These are phyloP conservation scores for Mortierella sp. DNA, from an alignment of 371 early-diverging fungal species.

Conservation along the genomic window DNA sequence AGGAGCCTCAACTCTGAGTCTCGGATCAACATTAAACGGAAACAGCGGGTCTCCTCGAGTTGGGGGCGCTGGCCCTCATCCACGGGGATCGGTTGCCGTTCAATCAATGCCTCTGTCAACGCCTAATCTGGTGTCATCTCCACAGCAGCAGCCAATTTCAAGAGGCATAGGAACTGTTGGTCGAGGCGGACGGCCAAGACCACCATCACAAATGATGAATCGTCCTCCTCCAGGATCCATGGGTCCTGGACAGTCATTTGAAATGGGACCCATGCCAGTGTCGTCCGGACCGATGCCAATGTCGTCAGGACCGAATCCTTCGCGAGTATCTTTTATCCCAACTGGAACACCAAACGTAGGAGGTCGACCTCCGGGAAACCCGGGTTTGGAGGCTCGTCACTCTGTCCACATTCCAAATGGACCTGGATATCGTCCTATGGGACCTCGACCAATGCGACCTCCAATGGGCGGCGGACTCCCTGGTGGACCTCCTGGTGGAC, in stretches of 20 bases:
- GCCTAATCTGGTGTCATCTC: conserved; percentile 13
- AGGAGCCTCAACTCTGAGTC: conserved; percentile 20
- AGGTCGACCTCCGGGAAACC: conserved; percentile 4
- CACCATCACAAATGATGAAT: conserved; percentile 12
- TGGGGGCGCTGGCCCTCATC: neutral
- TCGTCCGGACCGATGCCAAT: no score
- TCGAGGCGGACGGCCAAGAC: conserved; percentile 31
- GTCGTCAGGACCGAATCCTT: neutral
- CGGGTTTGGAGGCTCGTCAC: conserved; percentile 19
- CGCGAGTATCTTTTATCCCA: conserved; percentile 15
- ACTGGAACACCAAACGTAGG: conserved; percentile 1
- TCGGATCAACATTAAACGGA: conserved; percentile 29
- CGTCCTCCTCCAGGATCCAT: conserved; percentile 23
- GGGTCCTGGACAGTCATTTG: conserved; percentile 26
- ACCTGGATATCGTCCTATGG: conserved; percentile 17
- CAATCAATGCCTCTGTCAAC: conserved; percentile 26
- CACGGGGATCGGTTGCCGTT: conserved; percentile 7
- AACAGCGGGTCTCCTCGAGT: conserved; percentile 24
- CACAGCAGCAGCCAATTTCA: conserved; percentile 29
- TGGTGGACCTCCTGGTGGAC: conserved; percentile 2
- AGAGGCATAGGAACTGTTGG: conserved; percentile 16
- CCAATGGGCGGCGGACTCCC: conserved; percentile 17
- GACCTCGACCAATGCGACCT: conserved; percentile 12
- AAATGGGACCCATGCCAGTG: conserved; percentile 27
- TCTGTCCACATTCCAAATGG: conserved; percentile 15